Base-by-base conservation (phyloP, 768 basidiomycete species). In the Atractiella rhizophila region DNA sequence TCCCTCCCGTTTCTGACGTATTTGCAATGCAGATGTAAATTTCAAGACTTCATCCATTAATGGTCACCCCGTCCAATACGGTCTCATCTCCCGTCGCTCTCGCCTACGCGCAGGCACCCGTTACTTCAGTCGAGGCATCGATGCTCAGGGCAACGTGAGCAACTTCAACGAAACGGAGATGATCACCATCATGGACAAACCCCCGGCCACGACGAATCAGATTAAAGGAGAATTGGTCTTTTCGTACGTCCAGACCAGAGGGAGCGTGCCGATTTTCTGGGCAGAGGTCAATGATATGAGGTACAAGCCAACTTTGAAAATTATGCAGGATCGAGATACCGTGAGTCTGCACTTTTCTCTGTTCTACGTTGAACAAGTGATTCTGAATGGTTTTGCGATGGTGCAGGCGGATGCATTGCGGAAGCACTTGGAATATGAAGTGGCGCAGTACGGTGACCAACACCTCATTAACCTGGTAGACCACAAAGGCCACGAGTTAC, bases 141-240 rank as follows among this genome's bases (percentile, higher is more conserved):
- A 96, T 57, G 63, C 70, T 16, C 64, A 76, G 8, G 91, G 86
- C 2, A 70, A 94, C 56, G 79, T 80, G 30, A 82, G 85, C 43
- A 98, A 98, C 60, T 96, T 82, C 62, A 91, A 94, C 57, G 91
- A 98, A 60, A 88, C 91, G 5, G 91, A 98, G 56, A 91, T 96
- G 57, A 64, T 98, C 44, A 63, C 88, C 21, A 64, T 88, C 13
- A 66, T 86, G 11, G 78, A 82, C 39, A 48, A 54, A 0, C 48
- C 25, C 24, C 11, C 9, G 44, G 34, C 15, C 38, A 24, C 23
- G 33, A 15, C 6, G 27, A 30, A 0, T 54, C 0, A 29, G 51
- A 28, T 59, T 9, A 53, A 57, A 32, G 63, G 63, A 7, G 53
- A 56, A 23, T 57, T 62, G 29, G 43, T 56, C 42, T 54, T 85